phyloP scores from a whole-genome alignment of 768 basidiomycete species.

The Hygrocybe coccinea region DNA sequence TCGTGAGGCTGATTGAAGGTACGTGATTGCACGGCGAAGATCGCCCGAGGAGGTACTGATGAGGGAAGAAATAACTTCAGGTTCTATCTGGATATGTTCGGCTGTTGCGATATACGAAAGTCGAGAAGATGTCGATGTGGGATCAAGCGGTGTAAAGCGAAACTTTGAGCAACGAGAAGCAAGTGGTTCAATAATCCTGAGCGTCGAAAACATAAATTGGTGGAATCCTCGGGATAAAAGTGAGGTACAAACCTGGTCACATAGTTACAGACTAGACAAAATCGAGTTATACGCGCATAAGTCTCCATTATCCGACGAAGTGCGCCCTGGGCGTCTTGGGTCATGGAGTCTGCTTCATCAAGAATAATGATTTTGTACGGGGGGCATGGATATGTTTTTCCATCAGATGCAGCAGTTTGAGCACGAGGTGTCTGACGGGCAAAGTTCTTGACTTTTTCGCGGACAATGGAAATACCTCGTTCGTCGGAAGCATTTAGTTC shows the following conservation, averaged over 20 bases:
- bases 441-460: conserved; percentile 98
- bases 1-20: conserved; percentile 91
- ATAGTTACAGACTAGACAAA: conserved; percentile 98
- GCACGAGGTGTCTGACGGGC: conserved; percentile 88
- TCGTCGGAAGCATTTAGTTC: conserved; percentile 99
- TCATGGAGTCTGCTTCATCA: conserved; percentile 99
- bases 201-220: neutral
- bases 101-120: conserved; percentile 73
- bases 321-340: conserved; percentile 97
- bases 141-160: conserved; percentile 90
- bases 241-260: conserved; percentile 73
- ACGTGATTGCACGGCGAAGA: conserved; percentile 94
- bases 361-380: conserved; percentile 99
- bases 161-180: conserved; percentile 99
- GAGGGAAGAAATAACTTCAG: conserved; percentile 63
- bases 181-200: conserved; percentile 94
- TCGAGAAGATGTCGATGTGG: conserved; percentile 65
- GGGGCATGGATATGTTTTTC: conserved; percentile 87
- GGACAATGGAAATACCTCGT: conserved; percentile 91
- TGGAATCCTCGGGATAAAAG: neutral
- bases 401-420: conserved; percentile 66
- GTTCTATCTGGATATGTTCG: conserved; percentile 59
- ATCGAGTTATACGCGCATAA: conserved; percentile 94
- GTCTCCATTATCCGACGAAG: conserved; percentile 99
- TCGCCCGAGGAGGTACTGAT: conserved; percentile 85